Evolutionary conservation across 2,329 filamentous ascomycete species (phyloP), one percentile per base, ranked within the genome.

Genomic region (Orbilia brochopaga): DNA sequence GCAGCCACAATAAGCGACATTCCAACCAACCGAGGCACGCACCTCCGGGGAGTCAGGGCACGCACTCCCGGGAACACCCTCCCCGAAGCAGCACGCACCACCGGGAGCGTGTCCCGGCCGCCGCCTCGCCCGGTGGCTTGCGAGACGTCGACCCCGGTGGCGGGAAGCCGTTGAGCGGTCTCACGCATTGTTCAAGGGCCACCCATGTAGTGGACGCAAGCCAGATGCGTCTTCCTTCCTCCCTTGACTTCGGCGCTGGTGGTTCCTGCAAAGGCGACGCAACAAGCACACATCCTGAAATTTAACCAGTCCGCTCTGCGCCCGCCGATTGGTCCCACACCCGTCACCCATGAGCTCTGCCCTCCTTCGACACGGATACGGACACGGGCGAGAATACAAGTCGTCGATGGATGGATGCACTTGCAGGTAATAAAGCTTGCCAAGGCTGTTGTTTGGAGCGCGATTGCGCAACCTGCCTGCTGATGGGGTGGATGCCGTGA

Each of bases 231-330:
- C 58, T 54, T 59, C 50, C 46, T 23, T 55, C 54, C 48, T 6
- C 4, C 21, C 19, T 17, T 21, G 44, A 37, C 30, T 19, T 55
- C 21, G 21, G 17, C 57, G 44, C 51, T 35, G 51, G 52, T 46
- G 51, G 65, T 69, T 58, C 51, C 60, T 64, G 66, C 67, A 65
- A 56, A 72, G 55, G 67, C 55, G 56, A 56, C 66, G 60, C 60
- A 72, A 56, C 55, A 72, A 72, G 60, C 60, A 70, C 66, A 70
- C 59, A 64, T 70, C 67, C 67, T 72, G 67, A 72, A 72, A 72
- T 72, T 72, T 72, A 72, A 72, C 67, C 67, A 65, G 65, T 65
- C 67, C 64, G 40, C n/a, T n/a, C n/a, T n/a, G n/a, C n/a, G 67
- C 55, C 60, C 60, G 40, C 51, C 35, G 53, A 40, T 51, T 44